Percentiles rank a stretch among this genome's conserved stretches.
These are phyloP conservation scores for Kalmanozyma brasiliensis DNA, from an alignment of 1,284 basidiomycete genomes.

Conservation along the genomic window DNA sequence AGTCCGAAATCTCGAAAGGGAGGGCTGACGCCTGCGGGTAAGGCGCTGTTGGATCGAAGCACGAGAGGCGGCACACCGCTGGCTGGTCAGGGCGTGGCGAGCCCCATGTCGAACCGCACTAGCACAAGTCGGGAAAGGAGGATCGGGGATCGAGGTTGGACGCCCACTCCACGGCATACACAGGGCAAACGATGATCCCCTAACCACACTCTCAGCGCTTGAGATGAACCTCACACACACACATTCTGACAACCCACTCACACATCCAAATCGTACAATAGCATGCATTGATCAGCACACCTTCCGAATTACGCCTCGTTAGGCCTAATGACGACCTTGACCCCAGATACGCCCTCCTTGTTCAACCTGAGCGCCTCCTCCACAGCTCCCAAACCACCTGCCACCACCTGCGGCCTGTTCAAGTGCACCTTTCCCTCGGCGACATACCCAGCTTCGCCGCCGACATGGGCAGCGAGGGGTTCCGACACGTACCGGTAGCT, in stretches of 20 bases:
- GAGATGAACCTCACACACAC: background rate
- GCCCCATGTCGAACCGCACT: background rate
- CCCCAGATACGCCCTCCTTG: slow-evolving; percentile 50
- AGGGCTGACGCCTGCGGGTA: slow-evolving; percentile 35
- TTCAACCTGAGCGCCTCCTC: slow-evolving; percentile 49
- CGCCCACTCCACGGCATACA: slow-evolving; percentile 24
- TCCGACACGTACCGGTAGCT: slow-evolving; percentile 30
- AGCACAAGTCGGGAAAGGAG: background rate
- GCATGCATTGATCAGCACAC: too few species aligned
- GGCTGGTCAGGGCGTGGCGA: background rate
- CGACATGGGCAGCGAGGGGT: slow-evolving; percentile 39
- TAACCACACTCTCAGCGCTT: too few species aligned
- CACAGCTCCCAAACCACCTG: slow-evolving; percentile 40
- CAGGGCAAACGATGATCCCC: background rate
- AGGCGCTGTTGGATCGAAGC: slow-evolving; percentile 33
- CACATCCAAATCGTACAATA: too few species aligned
- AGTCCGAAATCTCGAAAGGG: slow-evolving; percentile 7
- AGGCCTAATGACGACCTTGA: slow-evolving; percentile 51
- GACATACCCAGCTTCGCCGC: slow-evolving; percentile 50
- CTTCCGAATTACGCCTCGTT: slow-evolving; percentile 32
- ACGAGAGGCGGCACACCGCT: slow-evolving; percentile 1
- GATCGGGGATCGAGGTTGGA: slow-evolving; percentile 23
- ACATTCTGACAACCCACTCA: too few species aligned
- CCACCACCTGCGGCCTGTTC: slow-evolving; percentile 44
- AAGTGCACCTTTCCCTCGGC: slow-evolving; percentile 32